These are phyloP conservation scores for Allium sativum DNA, from an alignment of 106 monocot species.

Conservation along the genomic window DNA sequence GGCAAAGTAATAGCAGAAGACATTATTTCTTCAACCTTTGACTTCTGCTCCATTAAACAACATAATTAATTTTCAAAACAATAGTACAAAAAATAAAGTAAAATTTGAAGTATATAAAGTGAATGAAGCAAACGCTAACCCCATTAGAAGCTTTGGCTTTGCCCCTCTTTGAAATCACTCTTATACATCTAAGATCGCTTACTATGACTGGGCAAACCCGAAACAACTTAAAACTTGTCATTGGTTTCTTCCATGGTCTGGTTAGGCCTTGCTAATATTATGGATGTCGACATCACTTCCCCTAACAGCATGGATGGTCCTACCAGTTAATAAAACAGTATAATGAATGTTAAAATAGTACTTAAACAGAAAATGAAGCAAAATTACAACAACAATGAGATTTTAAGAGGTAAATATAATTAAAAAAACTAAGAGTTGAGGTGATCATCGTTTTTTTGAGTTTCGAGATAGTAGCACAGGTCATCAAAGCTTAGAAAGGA, in stretches of 20 bases:
- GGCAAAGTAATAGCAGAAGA: conserved; percentile 18
- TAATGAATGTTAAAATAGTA: not conserved
- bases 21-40: conserved; percentile 16
- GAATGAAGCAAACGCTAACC: conserved; percentile 24
- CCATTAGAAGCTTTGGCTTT: conserved; percentile 30
- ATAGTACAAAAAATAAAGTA: too few species aligned
- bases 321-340: not conserved
- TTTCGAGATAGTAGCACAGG: conserved; percentile 40
- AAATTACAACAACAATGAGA: not conserved
- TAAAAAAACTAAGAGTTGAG: not conserved
- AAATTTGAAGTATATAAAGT: not conserved
- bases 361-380: not conserved
- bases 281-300: conserved; percentile 50
- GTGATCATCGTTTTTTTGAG: not conserved
- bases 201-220: conserved; percentile 68
- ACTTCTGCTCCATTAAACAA: conserved; percentile 3
- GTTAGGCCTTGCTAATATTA: conserved; percentile 30
- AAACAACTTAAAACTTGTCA: conserved; percentile 36
- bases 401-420: not conserved
- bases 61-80: not conserved
- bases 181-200: conserved; percentile 36
- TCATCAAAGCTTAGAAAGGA: conserved; percentile 68
- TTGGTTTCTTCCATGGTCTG: conserved; percentile 58
- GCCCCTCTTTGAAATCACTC: conserved; percentile 53
- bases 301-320: conserved; percentile 18